phyloP scores from a whole-genome alignment of 257 asterid genomes.

The Solanum chilense region DNA sequence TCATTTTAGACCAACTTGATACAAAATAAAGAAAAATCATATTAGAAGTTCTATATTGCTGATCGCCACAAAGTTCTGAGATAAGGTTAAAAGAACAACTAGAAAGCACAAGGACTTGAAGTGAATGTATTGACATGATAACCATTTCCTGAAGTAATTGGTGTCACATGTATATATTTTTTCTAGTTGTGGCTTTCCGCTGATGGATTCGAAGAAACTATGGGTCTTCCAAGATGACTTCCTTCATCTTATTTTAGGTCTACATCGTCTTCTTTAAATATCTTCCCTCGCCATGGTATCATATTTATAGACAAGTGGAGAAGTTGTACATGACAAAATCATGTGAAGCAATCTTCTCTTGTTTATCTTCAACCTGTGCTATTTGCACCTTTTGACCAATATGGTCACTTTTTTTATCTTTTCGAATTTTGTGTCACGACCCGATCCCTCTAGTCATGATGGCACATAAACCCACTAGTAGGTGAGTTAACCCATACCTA shows the following conservation, averaged over 20 bases:
- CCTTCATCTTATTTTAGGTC: not conserved
- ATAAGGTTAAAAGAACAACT: not conserved
- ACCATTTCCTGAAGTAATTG: not conserved
- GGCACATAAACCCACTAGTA: not conserved
- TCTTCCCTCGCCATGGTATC: not conserved
- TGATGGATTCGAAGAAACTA: not conserved
- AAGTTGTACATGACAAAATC: not conserved
- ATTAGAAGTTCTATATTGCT: not conserved
- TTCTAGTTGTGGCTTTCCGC: not conserved
- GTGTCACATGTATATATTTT: not conserved
- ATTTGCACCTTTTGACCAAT: not conserved
- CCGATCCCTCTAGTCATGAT: not conserved
- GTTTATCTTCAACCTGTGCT: not conserved
- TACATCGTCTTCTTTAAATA: not conserved
- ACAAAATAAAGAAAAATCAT: not conserved
- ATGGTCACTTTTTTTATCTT: not conserved
- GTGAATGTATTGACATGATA: not conserved
- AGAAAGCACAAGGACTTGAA: not conserved
- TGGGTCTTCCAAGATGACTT: not conserved
- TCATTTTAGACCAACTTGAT: not conserved
- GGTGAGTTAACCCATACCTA: not conserved
- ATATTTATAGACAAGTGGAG: not conserved
- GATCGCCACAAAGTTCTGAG: not conserved
- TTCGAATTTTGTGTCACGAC: not conserved
- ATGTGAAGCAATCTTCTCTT: not conserved